A percentile compares a stretch with the other conserved stretches of the same genome.
phyloP scores from a whole-genome alignment of 164 flowering plant species.

The Chimonanthus praecox region DNA sequence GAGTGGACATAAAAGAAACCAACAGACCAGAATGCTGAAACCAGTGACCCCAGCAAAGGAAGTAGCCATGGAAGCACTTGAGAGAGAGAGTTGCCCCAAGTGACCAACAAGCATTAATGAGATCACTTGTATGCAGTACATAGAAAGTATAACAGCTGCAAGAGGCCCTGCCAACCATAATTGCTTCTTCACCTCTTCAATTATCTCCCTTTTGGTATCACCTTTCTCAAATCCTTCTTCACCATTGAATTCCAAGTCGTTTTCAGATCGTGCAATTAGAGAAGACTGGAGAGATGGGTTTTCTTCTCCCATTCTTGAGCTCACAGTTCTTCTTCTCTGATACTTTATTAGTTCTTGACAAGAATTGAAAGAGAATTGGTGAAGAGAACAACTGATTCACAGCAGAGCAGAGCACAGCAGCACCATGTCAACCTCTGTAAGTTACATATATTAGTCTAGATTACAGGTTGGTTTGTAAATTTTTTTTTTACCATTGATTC shows the following conservation, averaged over 20 bases:
- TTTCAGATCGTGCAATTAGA: conserved; percentile 2
- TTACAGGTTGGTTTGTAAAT: no score
- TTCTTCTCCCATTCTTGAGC: neutral
- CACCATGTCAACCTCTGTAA: no score
- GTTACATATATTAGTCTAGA: no score
- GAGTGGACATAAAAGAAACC: neutral
- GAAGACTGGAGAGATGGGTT: conserved; percentile 6
- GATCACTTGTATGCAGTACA: conserved; percentile 40
- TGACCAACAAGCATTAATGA: conserved; percentile 50
- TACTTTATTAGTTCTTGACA: no score
- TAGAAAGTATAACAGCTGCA: conserved; percentile 30
- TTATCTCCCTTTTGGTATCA: conserved; percentile 2
- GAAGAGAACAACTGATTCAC: no score
- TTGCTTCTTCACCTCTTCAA: conserved; percentile 32
- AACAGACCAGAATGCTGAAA: conserved; percentile 41
- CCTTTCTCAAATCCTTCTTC: conserved; percentile 1
- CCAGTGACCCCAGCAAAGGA: conserved; percentile 52
- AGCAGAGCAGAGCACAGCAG: no score
- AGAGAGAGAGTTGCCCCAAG: conserved; percentile 43
- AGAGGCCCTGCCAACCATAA: conserved; percentile 41
- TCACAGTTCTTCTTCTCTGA: no score
- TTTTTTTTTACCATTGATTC: no score
- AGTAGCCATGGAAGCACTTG: conserved; percentile 54
- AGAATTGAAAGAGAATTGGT: no score
- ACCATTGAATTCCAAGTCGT: neutral